phyloP scores from a whole-genome alignment of 1,284 basidiomycete species.

The Cryptococcus maquisensis region DNA sequence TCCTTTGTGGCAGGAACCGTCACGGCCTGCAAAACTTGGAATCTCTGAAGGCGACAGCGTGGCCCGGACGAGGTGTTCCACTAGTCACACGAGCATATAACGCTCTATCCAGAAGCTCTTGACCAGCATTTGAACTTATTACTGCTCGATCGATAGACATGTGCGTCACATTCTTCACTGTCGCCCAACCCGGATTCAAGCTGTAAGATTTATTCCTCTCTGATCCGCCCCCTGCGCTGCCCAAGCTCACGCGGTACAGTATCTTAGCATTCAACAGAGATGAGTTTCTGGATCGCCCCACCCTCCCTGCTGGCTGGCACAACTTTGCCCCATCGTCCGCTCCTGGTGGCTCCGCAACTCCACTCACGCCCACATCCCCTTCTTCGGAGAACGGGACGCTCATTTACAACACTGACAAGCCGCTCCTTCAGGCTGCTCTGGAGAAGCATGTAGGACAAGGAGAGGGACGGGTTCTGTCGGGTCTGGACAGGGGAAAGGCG shows the following conservation, averaged over 20 bases:
- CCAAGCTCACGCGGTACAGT: background rate
- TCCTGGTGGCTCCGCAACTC: background rate
- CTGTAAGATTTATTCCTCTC: constrained; percentile 29
- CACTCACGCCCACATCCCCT: background rate
- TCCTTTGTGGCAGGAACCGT: no score
- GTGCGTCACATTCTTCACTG: constrained; percentile 46
- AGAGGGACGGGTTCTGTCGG: constrained; percentile 31
- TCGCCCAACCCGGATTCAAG: constrained; percentile 37
- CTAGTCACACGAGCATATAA: no score
- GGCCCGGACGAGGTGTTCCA: no score
- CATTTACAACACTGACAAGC: background rate
- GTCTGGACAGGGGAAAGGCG: constrained; percentile 27
- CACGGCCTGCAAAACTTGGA: no score
- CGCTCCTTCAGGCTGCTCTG: background rate
- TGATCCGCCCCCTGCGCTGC: background rate
- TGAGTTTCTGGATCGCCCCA: constrained; percentile 41
- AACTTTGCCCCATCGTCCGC: constrained; percentile 22
- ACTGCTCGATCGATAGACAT: constrained; percentile 12
- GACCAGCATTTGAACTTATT: no score
- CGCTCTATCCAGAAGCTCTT: no score
- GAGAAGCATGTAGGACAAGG: background rate
- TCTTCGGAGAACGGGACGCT: background rate
- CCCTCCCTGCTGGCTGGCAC: constrained; percentile 42
- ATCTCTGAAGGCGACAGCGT: no score
- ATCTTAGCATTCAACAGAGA: constrained; percentile 46